phyloP scores from a whole-genome alignment of 306 rosid species.

The Lablab purpureus region DNA sequence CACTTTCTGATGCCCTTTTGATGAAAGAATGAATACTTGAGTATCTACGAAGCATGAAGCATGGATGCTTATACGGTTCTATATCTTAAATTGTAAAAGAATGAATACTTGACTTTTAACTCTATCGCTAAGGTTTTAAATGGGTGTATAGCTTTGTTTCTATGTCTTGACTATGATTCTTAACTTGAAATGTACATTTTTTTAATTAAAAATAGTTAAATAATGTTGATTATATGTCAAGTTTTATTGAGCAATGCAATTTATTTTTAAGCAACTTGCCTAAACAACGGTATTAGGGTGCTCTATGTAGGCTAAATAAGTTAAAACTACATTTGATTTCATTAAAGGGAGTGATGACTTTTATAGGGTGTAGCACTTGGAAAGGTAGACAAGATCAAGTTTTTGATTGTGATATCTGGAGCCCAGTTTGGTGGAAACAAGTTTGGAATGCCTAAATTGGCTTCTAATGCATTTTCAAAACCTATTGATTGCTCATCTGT shows the following conservation, averaged over 20 bases:
- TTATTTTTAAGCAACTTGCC: too few species aligned
- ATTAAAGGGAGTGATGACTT: background rate
- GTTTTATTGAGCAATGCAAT: too few species aligned
- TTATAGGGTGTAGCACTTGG: slow-evolving; percentile 59
- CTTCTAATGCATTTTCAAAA: slow-evolving; percentile 57
- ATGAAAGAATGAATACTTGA: background rate
- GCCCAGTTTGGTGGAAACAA: slow-evolving; percentile 56
- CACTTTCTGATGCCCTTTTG: background rate
- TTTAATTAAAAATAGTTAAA: too few species aligned
- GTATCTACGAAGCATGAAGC: too few species aligned
- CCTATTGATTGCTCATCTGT: slow-evolving; percentile 54
- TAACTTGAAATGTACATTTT: too few species aligned
- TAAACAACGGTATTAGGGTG: background rate
- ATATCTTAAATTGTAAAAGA: background rate
- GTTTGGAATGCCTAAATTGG: slow-evolving; percentile 58
- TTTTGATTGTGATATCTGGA: slow-evolving; percentile 54
- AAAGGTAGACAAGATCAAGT: slow-evolving; percentile 56
- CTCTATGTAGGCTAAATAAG: background rate
- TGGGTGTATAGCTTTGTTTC: too few species aligned
- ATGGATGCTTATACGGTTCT: too few species aligned
- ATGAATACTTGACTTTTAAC: background rate
- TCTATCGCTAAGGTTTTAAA: too few species aligned
- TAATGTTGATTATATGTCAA: too few species aligned
- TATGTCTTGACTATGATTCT: too few species aligned
- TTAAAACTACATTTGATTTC: too few species aligned